phyloP scores from a whole-genome alignment of 2,329 filamentous ascomycete species.

The Penicillium sp. region DNA sequence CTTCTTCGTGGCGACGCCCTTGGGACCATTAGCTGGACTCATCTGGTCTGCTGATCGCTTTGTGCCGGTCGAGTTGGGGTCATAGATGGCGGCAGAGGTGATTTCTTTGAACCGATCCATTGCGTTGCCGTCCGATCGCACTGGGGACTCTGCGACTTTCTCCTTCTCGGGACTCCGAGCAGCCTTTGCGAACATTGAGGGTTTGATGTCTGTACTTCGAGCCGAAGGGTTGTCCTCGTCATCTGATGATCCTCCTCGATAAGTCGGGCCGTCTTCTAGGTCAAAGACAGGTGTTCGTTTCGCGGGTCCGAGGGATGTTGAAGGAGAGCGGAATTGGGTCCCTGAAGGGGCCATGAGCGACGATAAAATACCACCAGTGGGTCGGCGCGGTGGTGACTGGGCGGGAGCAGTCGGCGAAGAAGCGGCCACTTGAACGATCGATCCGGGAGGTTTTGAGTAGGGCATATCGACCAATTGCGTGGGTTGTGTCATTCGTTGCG shows the following conservation, averaged over 20 bases:
- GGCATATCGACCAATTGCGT: slow-evolving; percentile 61
- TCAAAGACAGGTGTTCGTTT: slow-evolving; percentile 49
- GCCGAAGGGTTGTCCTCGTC: slow-evolving; percentile 53
- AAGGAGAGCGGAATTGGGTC: slow-evolving; percentile 67
- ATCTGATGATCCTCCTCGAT: slow-evolving; percentile 68
- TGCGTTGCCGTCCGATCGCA: slow-evolving; percentile 29
- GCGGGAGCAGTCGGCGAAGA: slow-evolving; percentile 75
- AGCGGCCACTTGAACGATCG: slow-evolving; percentile 78
- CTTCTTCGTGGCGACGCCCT: slow-evolving; percentile 44
- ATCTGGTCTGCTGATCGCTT: slow-evolving; percentile 52
- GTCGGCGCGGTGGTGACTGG: slow-evolving; percentile 43
- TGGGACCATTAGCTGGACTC: slow-evolving; percentile 40
- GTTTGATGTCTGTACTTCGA: slow-evolving; percentile 62
- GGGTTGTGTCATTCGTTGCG: slow-evolving; percentile 62
- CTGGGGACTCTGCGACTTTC: slow-evolving; percentile 48
- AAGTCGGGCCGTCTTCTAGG: slow-evolving; percentile 60
- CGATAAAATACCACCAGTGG: slow-evolving; percentile 52
- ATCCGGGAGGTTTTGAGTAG: slow-evolving; percentile 35
- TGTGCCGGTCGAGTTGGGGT: slow-evolving; percentile 31
- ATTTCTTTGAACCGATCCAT: slow-evolving; percentile 49
- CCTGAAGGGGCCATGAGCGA: slow-evolving; percentile 75
- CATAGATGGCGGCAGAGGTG: slow-evolving; percentile 48
- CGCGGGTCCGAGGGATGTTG: slow-evolving; percentile 44
- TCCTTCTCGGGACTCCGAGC: slow-evolving; percentile 45
- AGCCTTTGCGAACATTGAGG: slow-evolving; percentile 59